Percentiles rank a stretch among this genome's conserved stretches.
Conservation (phyloP, 2,329 filamentous ascomycete genomes). For the Phaeosphaeria sp. region DNA sequence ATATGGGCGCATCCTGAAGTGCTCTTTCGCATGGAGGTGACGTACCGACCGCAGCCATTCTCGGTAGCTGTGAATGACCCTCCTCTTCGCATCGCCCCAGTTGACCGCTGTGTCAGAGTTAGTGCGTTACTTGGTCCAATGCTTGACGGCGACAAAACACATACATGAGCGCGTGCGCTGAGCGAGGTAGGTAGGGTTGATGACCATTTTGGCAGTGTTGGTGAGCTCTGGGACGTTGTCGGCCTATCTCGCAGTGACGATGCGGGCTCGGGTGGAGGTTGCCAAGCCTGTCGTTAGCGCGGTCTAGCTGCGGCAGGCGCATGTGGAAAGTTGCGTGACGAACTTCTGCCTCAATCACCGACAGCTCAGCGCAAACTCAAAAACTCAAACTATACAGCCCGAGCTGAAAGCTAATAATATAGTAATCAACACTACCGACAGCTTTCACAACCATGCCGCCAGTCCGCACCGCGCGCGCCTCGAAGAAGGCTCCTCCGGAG, state of each 20-base stretch:
- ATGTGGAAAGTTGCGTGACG: conserved; percentile 19
- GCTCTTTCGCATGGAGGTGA: conserved; percentile 32
- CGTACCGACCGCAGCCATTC: conserved; percentile 96
- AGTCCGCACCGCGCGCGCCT: conserved; percentile 71
- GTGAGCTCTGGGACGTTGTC: conserved; percentile 27
- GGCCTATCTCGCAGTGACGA: conserved; percentile 36
- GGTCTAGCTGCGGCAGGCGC: conserved; percentile 17
- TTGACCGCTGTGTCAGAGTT: conserved; percentile 70
- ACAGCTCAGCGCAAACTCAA: conserved; percentile 1
- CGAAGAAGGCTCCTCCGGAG: conserved; percentile 81
- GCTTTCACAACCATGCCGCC: conserved; percentile 68
- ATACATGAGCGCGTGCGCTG: conserved; percentile 61
- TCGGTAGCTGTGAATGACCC: conserved; percentile 88
- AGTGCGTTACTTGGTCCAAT: conserved; percentile 27
- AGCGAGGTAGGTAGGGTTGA: conserved; percentile 90
- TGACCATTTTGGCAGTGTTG: conserved; percentile 66
- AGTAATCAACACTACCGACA: neutral
- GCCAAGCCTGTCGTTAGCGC: conserved; percentile 40
- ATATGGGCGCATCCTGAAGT: too few species aligned
- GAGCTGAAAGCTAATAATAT: neutral
- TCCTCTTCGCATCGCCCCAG: conserved; percentile 85
- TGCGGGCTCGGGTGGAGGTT: conserved; percentile 38
- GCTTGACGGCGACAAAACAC: conserved; percentile 15
- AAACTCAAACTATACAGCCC: neutral
- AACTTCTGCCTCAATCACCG: conserved; percentile 9